Evolutionary conservation across 2,329 filamentous ascomycete species (phyloP), one percentile per base, ranked within the genome.

Genomic region (Fusarium robinianum): DNA sequence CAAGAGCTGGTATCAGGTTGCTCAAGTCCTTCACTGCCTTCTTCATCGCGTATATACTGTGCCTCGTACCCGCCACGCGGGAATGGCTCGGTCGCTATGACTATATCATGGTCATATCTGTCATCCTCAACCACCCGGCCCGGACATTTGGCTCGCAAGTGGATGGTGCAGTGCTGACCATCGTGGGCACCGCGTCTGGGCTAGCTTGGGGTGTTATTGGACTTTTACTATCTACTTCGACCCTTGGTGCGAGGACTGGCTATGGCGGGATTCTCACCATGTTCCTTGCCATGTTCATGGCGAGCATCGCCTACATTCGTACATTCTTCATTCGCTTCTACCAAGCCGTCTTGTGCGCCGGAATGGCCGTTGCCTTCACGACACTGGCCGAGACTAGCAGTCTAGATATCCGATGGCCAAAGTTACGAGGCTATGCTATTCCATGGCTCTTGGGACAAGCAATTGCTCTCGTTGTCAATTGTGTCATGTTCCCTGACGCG

Each of bases 41-140:
- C 60, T 79, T 80, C 51, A 66, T 76, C 32, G 73, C 78, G 3
- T 83, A 82, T 56, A 61, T 77, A 2, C 58, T 82, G 12, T 83
- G 79, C 51, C 72, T 83, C 3, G 60, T 81, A 5, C 76, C 77
- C 2, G 56, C 56, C 3, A 67, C 75, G 5, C 67, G 69, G n/a
- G 43, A 61, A n/a, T 78, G 73, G 71, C 66, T 83, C 4, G 80
- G 80, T 2, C 69, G 65, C 11, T 77, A 80, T 53, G 70, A 70
- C 50, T 82, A 81, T 53, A 72, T 83, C 46, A 76, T 80, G 69
- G 73, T 71, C 4, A 62, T 83, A 33, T 82, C 79, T 3, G 68
- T 75, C n/a, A 72, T 82, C 14, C 55, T 83, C 30, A 83, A 82
- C 45, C 80, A 83, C 53, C 71, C 80, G 3, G 77, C 75, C 15